Conservation (phyloP, 805 yeast genomes). For the Yarrowia porcina region DNA sequence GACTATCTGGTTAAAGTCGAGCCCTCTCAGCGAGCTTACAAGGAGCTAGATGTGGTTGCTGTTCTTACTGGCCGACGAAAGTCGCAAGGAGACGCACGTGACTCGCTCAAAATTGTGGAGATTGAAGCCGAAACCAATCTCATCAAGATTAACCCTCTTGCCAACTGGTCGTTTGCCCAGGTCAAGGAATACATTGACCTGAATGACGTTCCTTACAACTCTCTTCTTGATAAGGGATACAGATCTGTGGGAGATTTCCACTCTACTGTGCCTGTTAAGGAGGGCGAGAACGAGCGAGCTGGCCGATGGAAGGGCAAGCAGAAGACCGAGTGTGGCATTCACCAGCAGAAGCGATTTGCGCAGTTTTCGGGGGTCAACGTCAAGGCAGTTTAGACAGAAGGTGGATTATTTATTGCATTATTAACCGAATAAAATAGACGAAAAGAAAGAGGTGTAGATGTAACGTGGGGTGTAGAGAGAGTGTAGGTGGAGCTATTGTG, state of each 20-base stretch:
- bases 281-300: conserved; percentile 93
- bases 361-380: conserved; percentile 40
- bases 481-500: too few species aligned
- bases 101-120: conserved; percentile 69
- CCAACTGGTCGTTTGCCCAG: conserved; percentile 72
- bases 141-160: conserved; percentile 84
- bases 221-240: conserved; percentile 77
- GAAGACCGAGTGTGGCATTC: conserved; percentile 96
- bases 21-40: conserved; percentile 83
- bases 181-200: conserved; percentile 67
- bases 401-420: neutral
- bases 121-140: conserved; percentile 65
- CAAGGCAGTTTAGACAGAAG: neutral
- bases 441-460: too few species aligned
- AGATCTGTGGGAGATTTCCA: conserved; percentile 95
- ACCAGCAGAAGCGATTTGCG: conserved; percentile 71
- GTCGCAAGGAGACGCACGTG: conserved; percentile 84
- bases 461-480: too few species aligned
- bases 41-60: conserved; percentile 67
- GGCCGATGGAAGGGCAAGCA: conserved; percentile 94
- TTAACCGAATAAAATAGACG: too few species aligned
- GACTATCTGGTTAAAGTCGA: conserved; percentile 90
- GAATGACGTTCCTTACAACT: conserved; percentile 80
- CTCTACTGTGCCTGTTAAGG: conserved; percentile 82
- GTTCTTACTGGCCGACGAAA: conserved; percentile 89